Evolutionary conservation across 2,329 filamentous ascomycete species (phyloP), one percentile per base, ranked within the genome.

Genomic region (Xylaria sp.): DNA sequence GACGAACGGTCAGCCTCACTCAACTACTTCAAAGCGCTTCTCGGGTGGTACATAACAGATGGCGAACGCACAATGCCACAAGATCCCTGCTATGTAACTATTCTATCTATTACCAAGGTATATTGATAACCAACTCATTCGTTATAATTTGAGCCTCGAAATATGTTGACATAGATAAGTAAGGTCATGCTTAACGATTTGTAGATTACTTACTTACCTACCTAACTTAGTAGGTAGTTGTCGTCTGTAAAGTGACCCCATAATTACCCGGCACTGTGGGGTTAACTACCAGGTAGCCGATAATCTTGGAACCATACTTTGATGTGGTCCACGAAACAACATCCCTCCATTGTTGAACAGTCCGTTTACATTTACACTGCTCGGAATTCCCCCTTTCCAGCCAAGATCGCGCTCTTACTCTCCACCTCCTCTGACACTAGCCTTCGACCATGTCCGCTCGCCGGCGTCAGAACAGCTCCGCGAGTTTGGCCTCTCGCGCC

Each of bases 381-480:
- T 50, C 46, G 25, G 30, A 13, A 13, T 28, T 50, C 32, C 23
- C 20, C 32, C 18, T 60, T 12, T 8, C 28, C 7, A 45, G 20
- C 13, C 9, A 28, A 5, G 13, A 9, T 25, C 39, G 25, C 18
- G 20, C 13, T 3, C 23, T 23, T 18, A 9, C 30, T 32, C 50
- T 23, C 57, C 18, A 13, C 20, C 18, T 20, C 45, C 36, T 9
- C 15, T n/a, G 20, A 18, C 6, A 12, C 10, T 10, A 13, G 23
- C 18, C 13, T 28, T 6, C n/a, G 5, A 18, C 45, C 79, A 81
- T 71, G 69, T 70, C 80, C 13, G 69, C 71, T 18, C 83, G 83
- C 34, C 81, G 83, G 58, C 82, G 85, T 55, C 82, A 85, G 67
- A 83, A 83, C 73, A 87, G 85, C 59, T 78, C 80, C 2, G 72